Evolutionary conservation across 176 grass and related monocot genomes (phyloP), one percentile per base, ranked within the genome.

Genomic region (Carex kokanica): DNA sequence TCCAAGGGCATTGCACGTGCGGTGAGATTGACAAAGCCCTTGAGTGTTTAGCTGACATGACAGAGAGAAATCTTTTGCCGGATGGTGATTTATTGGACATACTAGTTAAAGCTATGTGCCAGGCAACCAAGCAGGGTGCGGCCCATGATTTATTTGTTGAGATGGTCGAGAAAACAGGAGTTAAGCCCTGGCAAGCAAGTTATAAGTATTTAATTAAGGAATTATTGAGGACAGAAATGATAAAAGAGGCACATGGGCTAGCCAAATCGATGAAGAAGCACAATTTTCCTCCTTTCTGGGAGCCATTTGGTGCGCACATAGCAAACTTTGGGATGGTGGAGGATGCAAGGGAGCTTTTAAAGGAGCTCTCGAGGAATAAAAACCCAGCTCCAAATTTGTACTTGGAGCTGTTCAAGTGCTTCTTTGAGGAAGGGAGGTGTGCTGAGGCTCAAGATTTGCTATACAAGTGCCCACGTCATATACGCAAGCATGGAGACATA

Each of bases 361-460:
- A 95, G 90, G 89, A 74, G 70, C 64, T 99, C 45, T 84, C 93
- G 2, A 60, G 36, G 59, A 86, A 85, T 43, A 68, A 79, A 34
- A 86, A 61, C 41, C 96, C 96, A 17, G 80, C 80, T 7, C 18
- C 65, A 70, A 24, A 77, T 56, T 78, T 75, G 66, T 99, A 99
- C 54, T 40, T 93, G 58, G 59, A 92, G 66, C 34, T 95, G 62
- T 93, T 99, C 77, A 83, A 92, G 58, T 89, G 85, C n/a, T 93
- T 95, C 72, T 92, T 99, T 80, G 65, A 55, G 6, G 93, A 95
- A 88, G 86, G 85, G 45, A 95, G 93, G 85, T 90, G 90, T 81
- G 82, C 86, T 60, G 89, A 99, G 43, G 96, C 96, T 77, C 89
- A 90, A 38, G 91, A 95, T 79, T 88, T 99, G 79, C 80, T 99